phyloP scores from a whole-genome alignment of 2,329 filamentous ascomycete genomes.

The Phyllosticta ampelicida region DNA sequence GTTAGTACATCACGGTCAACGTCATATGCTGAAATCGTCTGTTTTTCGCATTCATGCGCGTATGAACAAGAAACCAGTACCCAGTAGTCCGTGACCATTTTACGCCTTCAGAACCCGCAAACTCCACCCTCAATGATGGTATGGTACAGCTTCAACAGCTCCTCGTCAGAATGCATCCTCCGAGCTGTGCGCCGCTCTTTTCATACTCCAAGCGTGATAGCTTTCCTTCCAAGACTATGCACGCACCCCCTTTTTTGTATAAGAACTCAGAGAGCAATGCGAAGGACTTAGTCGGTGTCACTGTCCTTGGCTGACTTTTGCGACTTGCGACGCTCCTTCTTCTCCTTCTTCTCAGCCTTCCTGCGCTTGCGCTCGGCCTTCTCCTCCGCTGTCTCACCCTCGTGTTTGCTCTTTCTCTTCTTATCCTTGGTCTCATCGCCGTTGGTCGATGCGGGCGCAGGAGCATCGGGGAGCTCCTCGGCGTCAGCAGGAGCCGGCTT shows the following conservation, averaged over 20 bases:
- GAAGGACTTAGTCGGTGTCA: slow-evolving; percentile 7
- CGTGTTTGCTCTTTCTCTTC: slow-evolving; percentile 40
- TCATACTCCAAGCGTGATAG: not conserved
- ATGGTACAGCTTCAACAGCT: slow-evolving; percentile 9
- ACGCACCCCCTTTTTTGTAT: not conserved
- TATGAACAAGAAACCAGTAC: slow-evolving; percentile 6
- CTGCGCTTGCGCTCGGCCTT: slow-evolving; percentile 45
- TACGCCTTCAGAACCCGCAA: slow-evolving; percentile 11
- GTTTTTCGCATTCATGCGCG: slow-evolving; percentile 7
- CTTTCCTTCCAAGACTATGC: not conserved
- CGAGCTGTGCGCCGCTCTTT: not conserved
- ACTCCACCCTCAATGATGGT: slow-evolving; percentile 9
- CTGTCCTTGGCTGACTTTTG: slow-evolving; percentile 9
- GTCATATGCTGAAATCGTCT: not conserved
- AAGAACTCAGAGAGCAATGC: not conserved
- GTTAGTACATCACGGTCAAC: not conserved
- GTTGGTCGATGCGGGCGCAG: slow-evolving; percentile 15
- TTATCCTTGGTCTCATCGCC: slow-evolving; percentile 24
- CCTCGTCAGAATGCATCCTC: not conserved
- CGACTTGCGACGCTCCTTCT: slow-evolving; percentile 58
- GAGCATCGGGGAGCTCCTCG: slow-evolving; percentile 17
- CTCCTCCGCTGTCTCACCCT: slow-evolving; percentile 36
- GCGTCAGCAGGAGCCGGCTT: slow-evolving; percentile 21
- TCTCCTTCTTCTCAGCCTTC: slow-evolving; percentile 76
- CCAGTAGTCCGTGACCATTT: slow-evolving; percentile 7